Base-by-base conservation (phyloP, 139 green algal species). In the Mesotaenium endlicherianum region DNA sequence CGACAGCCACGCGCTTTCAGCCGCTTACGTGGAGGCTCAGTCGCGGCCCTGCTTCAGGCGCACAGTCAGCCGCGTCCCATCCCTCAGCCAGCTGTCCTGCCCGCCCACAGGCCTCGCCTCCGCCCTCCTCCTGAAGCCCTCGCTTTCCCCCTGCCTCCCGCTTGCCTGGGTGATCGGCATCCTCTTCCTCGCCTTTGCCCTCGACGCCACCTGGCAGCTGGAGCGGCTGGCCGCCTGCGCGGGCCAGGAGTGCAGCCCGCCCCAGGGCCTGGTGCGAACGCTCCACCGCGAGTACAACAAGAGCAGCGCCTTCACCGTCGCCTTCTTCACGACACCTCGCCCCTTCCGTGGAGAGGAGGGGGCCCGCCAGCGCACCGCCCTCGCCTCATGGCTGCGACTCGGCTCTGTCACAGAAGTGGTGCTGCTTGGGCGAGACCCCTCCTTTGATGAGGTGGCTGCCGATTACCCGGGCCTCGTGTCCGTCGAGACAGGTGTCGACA, bases 401-500 rank as follows among this genome's bases (percentile, higher is more conserved):
- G 50, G 36, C 34, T 34, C 75, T 6, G 31, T 26, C 58, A n/a
- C 60, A 4, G 30, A 34, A n/a, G 59, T 82, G 34, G 75, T 82
- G 4, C 75, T 82, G 55, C 75, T 82, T 30, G 60, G 75, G 6
- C 30, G 5, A 17, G n/a, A 77, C 42, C 75, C 55, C 6, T 82
- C 75, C 4, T 30, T 82, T 5, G 38, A 77, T 5, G 59, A 4
- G 3, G 26, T 79, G 38, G 55, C 57, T 5, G 26, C 55, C 16
- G 43, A 41, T 6, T 79, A 77, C 58, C 50, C 50, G 5, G 26
- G 59, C n/a, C 41, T 5, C 3, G 75, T 82, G 4, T 17, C 70
- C 20, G 70, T 69, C 4, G 11, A 75, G 14, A 6, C 55, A 77
- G 75, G 70, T 34, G 75, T 82, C 16, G 75, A 82, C 75, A 81